Evolutionary conservation across 768 basidiomycete genomes (phyloP), one percentile per base, ranked within the genome.

Genomic region (Mycena leptocephala): DNA sequence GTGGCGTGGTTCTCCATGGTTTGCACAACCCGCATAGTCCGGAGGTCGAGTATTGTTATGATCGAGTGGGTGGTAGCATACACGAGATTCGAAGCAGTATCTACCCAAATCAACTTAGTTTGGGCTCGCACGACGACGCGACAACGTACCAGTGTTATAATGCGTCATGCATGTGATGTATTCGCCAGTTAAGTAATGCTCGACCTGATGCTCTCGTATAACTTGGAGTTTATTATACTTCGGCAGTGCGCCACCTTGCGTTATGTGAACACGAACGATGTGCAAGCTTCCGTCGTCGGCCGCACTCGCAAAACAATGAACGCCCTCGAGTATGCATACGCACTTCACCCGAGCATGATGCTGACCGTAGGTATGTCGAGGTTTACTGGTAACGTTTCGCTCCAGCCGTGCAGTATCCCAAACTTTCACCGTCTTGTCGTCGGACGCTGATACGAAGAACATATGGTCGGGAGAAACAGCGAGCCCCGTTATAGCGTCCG

Each of bases 351-450:
- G 89, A 0, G 95, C 93, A 79, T 92, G 93, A 79, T 94, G 92
- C 63, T 93, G 90, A n/a, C 87, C 86, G 81, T 94, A 94, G 2
- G 93, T 93, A 81, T 94, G 90, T 77, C 94, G 83, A 69, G 92
- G 92, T 87, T 96, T 96, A 82, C 95, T 94, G 26, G 97, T 96
- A 22, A 98, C 96, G 83, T 97, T 99, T 71, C 97, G 90, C 82
- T 99, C 98, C 56, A 99, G 88, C n/a, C 97, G 89, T 10, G 96
- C 95, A 1, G 97, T 95, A 78, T 96, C 95, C 97, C 97, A 98
- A 51, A 95, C 89, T 83, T 97, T 97, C 81, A 97, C 93, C 0
- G 95, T 97, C 86, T 95, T 96, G 84, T 99, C 98, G 76, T 99
- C 93, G 0, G 97, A 98, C 43, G 95, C 93, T 0, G 98, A 96